phyloP scores from a whole-genome alignment of 148 eudicot species.

The Simmondsia chinensis region DNA sequence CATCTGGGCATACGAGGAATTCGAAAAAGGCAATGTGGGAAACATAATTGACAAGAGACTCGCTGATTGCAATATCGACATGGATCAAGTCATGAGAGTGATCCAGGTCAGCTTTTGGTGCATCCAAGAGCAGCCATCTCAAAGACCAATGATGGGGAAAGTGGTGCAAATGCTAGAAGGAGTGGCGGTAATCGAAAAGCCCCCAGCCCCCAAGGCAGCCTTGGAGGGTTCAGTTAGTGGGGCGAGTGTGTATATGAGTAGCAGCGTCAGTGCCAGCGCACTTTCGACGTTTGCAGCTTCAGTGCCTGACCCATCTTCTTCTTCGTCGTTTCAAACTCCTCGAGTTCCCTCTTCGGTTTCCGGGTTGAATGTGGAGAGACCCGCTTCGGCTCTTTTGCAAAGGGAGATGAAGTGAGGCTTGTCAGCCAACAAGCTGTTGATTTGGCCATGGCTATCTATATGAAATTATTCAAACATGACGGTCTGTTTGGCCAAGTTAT shows the following conservation, averaged over 20 bases:
- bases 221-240: slow-evolving; percentile 16
- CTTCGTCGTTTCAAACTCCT: slow-evolving; percentile 14
- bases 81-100: slow-evolving; percentile 44
- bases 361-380: slow-evolving; percentile 31
- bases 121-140: slow-evolving; percentile 70
- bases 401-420: slow-evolving; percentile 10
- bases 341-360: slow-evolving; percentile 23
- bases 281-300: slow-evolving; percentile 21
- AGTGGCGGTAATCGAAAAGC: slow-evolving; percentile 32
- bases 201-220: slow-evolving; percentile 39
- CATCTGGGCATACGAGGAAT: slow-evolving; percentile 65
- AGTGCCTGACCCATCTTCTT: slow-evolving; percentile 14
- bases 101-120: slow-evolving; percentile 76
- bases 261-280: slow-evolving; percentile 14
- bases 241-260: slow-evolving; percentile 15
- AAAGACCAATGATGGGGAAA: slow-evolving; percentile 70
- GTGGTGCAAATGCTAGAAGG: slow-evolving; percentile 83
- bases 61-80: slow-evolving; percentile 19
- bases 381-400: slow-evolving; percentile 27
- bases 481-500: too few relatives aligned
- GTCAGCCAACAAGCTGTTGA: background rate
- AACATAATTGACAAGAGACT: slow-evolving; percentile 40
- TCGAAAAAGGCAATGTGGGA: slow-evolving; percentile 48
- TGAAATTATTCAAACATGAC: too few relatives aligned
- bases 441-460: too few relatives aligned